Conservation (phyloP, 345 rosid genomes). For the Chamaenerion angustifolium region DNA sequence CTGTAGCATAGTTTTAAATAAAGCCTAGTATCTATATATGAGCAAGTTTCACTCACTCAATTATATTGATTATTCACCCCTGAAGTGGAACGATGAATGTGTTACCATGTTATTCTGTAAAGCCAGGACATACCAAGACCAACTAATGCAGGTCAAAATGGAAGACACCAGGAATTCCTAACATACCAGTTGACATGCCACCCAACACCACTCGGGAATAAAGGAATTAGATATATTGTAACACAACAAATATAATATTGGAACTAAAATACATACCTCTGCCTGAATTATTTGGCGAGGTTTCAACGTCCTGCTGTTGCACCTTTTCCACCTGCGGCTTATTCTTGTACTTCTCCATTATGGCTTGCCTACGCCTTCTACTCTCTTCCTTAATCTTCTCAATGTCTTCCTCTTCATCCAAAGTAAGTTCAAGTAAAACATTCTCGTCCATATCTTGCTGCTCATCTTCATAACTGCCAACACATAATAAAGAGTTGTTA, state of each 20-base stretch:
- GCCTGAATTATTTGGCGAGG: slow-evolving; percentile 15
- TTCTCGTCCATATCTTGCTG: slow-evolving; percentile 56
- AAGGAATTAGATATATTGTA: background rate
- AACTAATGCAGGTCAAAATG: too few relatives aligned
- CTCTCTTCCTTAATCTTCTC: slow-evolving; percentile 83
- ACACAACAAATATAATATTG: background rate
- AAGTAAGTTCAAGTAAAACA: slow-evolving; percentile 42
- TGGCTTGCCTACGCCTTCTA: slow-evolving; percentile 69
- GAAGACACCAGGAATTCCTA: too few relatives aligned
- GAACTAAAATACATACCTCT: slow-evolving; percentile 24
- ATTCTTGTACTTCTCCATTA: slow-evolving; percentile 59
- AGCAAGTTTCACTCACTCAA: too few relatives aligned
- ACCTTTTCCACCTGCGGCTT: slow-evolving; percentile 27
- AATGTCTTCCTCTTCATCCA: slow-evolving; percentile 78
- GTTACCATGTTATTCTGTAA: too few relatives aligned
- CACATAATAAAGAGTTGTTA: slow-evolving; percentile 8
- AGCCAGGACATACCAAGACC: too few relatives aligned
- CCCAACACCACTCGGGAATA: too few relatives aligned
- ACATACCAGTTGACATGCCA: too few relatives aligned
- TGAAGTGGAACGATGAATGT: too few relatives aligned
- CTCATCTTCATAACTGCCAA: slow-evolving; percentile 40
- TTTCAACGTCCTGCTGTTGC: slow-evolving; percentile 11
- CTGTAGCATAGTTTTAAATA: too few relatives aligned
- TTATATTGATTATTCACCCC: too few relatives aligned
- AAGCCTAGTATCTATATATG: too few relatives aligned